These are phyloP conservation scores for Claviceps quebecensis DNA, from an alignment of 2,329 filamentous ascomycete genomes.

Conservation along the genomic window DNA sequence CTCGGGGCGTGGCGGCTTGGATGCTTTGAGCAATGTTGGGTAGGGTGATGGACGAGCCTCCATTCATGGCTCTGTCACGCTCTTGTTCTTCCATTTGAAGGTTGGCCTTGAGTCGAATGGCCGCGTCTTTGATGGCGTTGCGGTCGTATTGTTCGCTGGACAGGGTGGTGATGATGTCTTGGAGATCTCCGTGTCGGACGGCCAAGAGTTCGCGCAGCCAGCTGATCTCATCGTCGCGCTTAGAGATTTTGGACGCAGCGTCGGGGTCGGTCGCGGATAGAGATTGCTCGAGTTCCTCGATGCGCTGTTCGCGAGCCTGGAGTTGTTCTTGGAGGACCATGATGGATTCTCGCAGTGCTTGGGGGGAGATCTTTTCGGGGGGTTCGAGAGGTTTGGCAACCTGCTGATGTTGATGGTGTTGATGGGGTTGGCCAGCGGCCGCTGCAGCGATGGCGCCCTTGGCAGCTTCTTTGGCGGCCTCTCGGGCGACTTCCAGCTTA, in stretches of 20 bases:
- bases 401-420: conserved; percentile 11
- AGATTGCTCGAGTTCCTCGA: conserved; percentile 71
- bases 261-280: conserved; percentile 59
- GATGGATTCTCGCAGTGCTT: conserved; percentile 90
- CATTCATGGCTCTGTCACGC: conserved; percentile 69
- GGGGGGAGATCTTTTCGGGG: conserved; percentile 81
- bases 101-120: conserved; percentile 85
- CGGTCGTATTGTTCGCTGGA: conserved; percentile 63
- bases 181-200: conserved; percentile 79
- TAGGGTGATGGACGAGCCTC: conserved; percentile 50
- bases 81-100: conserved; percentile 97
- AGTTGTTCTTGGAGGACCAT: conserved; percentile 93
- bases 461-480: conserved; percentile 71
- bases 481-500: conserved; percentile 77
- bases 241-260: conserved; percentile 67
- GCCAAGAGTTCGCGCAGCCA: conserved; percentile 91
- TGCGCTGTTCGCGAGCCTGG: conserved; percentile 79
- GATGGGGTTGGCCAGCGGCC: not conserved
- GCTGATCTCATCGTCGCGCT: conserved; percentile 83
- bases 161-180: conserved; percentile 76
- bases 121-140: conserved; percentile 71
- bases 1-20: conserved; percentile 65
- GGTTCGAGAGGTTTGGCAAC: conserved; percentile 30
- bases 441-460: conserved; percentile 29
- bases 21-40: conserved; percentile 68